phyloP scores from a whole-genome alignment of 257 asterid species.

The Solanum neorickii region DNA sequence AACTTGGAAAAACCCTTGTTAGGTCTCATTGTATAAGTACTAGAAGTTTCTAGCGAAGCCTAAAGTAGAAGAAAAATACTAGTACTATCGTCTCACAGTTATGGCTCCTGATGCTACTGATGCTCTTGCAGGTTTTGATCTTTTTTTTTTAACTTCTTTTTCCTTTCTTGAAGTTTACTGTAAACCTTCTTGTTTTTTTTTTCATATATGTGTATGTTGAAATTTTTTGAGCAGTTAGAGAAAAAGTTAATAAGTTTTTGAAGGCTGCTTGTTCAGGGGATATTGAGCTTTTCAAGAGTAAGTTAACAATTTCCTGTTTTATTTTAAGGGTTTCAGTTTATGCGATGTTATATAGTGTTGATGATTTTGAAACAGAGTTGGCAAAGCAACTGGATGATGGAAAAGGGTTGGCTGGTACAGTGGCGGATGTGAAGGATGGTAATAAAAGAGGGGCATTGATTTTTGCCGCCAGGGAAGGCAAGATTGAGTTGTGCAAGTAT shows the following conservation, averaged over 20 bases:
- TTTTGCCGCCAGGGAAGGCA: constrained; percentile 93
- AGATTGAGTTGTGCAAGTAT: constrained; percentile 76
- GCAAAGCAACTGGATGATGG: constrained; percentile 74
- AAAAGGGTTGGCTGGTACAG: constrained; percentile 63
- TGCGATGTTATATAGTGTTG: neutral
- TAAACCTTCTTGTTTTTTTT: neutral
- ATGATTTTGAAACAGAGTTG: constrained; percentile 23
- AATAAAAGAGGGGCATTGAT: constrained; percentile 92
- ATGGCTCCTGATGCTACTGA: constrained; percentile 64
- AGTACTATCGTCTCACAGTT: neutral
- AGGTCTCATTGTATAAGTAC: neutral
- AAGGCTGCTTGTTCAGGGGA: constrained; percentile 76
- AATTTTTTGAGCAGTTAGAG: constrained; percentile 46
- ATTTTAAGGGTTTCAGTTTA: neutral
- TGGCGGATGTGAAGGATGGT: constrained; percentile 82
- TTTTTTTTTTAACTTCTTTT: neutral
- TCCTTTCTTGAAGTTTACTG: neutral
- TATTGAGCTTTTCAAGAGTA: constrained; percentile 58
- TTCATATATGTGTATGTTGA: neutral
- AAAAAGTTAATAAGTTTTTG: constrained; percentile 46
- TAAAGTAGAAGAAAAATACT: neutral
- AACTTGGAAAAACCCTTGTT: neutral
- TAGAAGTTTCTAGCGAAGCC: neutral
- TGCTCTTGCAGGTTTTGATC: constrained; percentile 73
- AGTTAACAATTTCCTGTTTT: constrained; percentile 6